Percentiles rank a stretch among this genome's conserved stretches.
Conservation (phyloP, 1,139 yeast genomes). For the Groenewaldozyma sp. region DNA sequence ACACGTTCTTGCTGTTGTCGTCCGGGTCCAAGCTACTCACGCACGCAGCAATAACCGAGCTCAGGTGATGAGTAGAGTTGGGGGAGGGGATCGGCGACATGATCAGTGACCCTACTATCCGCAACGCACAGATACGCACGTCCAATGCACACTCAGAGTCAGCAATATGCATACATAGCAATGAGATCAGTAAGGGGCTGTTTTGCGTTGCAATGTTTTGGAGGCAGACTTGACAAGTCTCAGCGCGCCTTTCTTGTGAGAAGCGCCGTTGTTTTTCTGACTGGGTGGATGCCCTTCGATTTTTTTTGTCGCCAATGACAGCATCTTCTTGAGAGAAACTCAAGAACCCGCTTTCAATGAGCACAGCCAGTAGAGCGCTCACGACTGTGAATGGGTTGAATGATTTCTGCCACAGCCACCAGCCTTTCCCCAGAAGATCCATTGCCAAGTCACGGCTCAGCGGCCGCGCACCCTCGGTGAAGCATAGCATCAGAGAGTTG, state of each 20-base stretch:
- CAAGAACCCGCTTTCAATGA: conserved; percentile 17
- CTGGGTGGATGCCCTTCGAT: no score
- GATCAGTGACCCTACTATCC: conserved; percentile 16
- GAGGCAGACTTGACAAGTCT: conserved; percentile 11
- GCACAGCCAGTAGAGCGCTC: conserved; percentile 15
- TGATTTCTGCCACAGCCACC: conserved; percentile 21
- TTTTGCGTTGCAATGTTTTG: conserved; percentile 20
- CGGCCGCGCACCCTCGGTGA: conserved; percentile 14
- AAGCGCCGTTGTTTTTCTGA: no score
- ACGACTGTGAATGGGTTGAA: conserved; percentile 20
- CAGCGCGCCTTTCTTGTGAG: conserved; percentile 5
- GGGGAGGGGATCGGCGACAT: conserved; percentile 7
- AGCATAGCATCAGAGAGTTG: conserved; percentile 18
- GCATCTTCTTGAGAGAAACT: conserved; percentile 6
- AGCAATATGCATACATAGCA: conserved; percentile 17
- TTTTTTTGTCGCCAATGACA: no score
- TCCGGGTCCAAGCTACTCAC: conserved; percentile 20
- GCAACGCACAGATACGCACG: conserved; percentile 18
- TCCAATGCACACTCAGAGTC: conserved; percentile 14
- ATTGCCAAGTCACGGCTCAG: conserved; percentile 15
- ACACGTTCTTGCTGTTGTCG: conserved; percentile 15
- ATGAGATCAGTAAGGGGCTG: conserved; percentile 18
- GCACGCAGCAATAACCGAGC: conserved; percentile 18
- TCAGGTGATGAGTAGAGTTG: conserved; percentile 14
- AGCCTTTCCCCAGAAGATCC: conserved; percentile 21